Conservation (phyloP, 257 asterid species). For the Hygrophila difformis region DNA sequence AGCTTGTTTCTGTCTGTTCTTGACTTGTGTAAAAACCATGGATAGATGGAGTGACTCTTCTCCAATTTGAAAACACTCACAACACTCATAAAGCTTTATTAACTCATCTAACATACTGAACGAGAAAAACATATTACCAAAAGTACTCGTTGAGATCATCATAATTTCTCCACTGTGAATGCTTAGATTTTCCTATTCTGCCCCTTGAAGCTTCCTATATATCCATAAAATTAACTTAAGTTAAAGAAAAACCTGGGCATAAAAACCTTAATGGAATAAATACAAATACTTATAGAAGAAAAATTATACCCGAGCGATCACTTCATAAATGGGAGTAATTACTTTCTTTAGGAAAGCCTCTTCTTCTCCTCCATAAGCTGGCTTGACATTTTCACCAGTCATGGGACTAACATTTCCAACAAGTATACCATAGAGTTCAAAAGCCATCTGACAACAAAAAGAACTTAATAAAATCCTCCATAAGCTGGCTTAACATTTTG, state of each 20-base stretch:
- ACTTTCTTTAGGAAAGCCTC: slow-evolving; percentile 59
- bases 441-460: slow-evolving; percentile 44
- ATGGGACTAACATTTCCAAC: slow-evolving; percentile 64
- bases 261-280: slow-evolving; percentile 3
- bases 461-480: too few relatives aligned
- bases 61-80: too few relatives aligned
- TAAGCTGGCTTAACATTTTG: too few relatives aligned
- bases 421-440: slow-evolving; percentile 63
- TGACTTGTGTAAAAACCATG: too few relatives aligned
- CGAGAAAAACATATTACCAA: slow-evolving; percentile 30
- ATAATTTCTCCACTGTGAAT: slow-evolving; percentile 65
- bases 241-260: background rate
- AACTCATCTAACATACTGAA: background rate
- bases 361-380: slow-evolving; percentile 73
- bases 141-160: slow-evolving; percentile 65
- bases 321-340: slow-evolving; percentile 60
- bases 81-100: too few relatives aligned
- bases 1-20: too few relatives aligned
- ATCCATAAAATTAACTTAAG: background rate
- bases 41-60: too few relatives aligned
- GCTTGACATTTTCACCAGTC: slow-evolving; percentile 71
- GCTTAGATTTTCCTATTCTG: slow-evolving; percentile 48
- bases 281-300: slow-evolving; percentile 8
- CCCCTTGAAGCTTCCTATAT: slow-evolving; percentile 54
- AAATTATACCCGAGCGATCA: slow-evolving; percentile 45